Evolutionary conservation across 2,329 filamentous ascomycete species (phyloP).

Genomic region (Grosmannia clavigera): DNA sequence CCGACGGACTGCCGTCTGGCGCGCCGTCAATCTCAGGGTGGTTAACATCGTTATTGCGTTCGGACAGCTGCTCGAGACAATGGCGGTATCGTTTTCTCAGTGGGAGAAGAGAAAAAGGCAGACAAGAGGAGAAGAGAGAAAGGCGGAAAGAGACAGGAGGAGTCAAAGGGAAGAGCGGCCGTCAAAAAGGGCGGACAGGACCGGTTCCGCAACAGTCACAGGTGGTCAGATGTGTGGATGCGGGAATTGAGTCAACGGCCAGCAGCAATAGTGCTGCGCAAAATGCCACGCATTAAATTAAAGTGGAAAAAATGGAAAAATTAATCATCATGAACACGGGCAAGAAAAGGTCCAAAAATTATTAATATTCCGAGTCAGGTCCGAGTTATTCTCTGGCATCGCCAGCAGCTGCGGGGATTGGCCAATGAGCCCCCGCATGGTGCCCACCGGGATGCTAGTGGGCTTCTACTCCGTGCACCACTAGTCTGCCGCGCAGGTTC

Average conservation of each 20-base stretch:
- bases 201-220: constrained; percentile 13
- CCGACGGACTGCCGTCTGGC: constrained; percentile 31
- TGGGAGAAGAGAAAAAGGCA: background rate
- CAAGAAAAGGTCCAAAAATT: background rate
- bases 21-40: constrained; percentile 38
- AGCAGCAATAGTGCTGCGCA: background rate
- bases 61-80: background rate
- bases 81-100: background rate
- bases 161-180: background rate
- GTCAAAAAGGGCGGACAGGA: background rate
- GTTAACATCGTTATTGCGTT: constrained; percentile 38
- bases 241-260: background rate
- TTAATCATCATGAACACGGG: background rate
- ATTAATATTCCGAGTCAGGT: background rate
- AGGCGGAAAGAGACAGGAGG: background rate
- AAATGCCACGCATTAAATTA: background rate
- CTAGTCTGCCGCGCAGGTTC: too few relatives aligned
- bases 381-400: constrained; percentile 1
- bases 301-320: background rate
- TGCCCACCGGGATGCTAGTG: background rate
- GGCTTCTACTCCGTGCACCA: too few relatives aligned
- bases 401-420: background rate
- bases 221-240: constrained; percentile 1
- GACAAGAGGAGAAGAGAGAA: background rate
- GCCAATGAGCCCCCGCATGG: background rate